These are phyloP conservation scores for Rhizopogon salebrosus DNA, from an alignment of 768 basidiomycete genomes.

Conservation along the genomic window DNA sequence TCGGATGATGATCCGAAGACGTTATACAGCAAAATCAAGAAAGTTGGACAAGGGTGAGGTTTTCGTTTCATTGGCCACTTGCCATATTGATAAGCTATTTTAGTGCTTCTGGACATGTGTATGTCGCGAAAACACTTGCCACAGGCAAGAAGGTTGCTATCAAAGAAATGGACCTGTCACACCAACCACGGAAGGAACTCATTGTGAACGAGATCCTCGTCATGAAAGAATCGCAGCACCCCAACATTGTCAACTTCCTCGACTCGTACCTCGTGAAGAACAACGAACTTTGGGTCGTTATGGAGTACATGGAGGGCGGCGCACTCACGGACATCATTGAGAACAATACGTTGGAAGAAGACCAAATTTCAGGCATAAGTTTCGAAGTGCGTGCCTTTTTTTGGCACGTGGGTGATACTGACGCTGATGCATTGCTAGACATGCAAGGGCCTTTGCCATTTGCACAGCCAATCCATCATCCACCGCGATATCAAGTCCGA, in stretches of 20 bases:
- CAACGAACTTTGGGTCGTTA: slow-evolving; percentile 93
- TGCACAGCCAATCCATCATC: slow-evolving; percentile 92
- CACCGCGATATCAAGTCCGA: slow-evolving; percentile 98
- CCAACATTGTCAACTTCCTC: slow-evolving; percentile 95
- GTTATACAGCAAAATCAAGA: slow-evolving; percentile 95
- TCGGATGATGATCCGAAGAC: slow-evolving; percentile 80
- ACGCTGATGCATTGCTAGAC: slow-evolving; percentile 47
- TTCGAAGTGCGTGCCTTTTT: slow-evolving; percentile 62
- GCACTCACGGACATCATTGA: slow-evolving; percentile 97
- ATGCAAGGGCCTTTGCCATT: slow-evolving; percentile 88
- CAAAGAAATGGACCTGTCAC: slow-evolving; percentile 96
- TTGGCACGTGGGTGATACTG: neutral
- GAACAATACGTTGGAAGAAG: slow-evolving; percentile 91
- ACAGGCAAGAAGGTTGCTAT: slow-evolving; percentile 90
- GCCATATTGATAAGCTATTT: slow-evolving; percentile 7
- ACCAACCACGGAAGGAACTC: slow-evolving; percentile 94
- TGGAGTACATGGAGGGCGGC: slow-evolving; percentile 99
- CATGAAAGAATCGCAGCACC: slow-evolving; percentile 97
- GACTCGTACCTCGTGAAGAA: slow-evolving; percentile 86
- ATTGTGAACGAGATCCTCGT: slow-evolving; percentile 98
- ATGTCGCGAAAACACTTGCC: slow-evolving; percentile 87
- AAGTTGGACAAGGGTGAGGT: slow-evolving; percentile 95
- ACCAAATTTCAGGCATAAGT: slow-evolving; percentile 90
- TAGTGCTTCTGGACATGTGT: slow-evolving; percentile 96
- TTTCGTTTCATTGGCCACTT: slow-evolving; percentile 1